These are phyloP conservation scores for Tolypocladium sp. DNA, from an alignment of 2,329 filamentous ascomycete genomes.

Conservation along the genomic window DNA sequence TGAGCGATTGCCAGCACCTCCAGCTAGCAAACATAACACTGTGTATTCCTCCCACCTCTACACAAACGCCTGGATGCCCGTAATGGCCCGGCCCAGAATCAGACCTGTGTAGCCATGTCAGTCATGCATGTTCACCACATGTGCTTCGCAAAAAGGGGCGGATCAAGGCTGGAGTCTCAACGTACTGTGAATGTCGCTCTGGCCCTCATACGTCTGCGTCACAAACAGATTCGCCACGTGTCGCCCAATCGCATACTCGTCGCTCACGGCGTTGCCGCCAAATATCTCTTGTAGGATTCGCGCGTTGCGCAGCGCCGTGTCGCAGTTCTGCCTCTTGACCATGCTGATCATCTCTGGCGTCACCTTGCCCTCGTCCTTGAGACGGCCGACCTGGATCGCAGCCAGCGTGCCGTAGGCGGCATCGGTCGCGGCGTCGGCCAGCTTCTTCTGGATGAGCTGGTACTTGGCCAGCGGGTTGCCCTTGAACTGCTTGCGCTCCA, in stretches of 20 bases:
- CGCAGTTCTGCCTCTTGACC: constrained; percentile 97
- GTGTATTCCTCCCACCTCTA: constrained; percentile 20
- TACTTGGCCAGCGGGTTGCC: constrained; percentile 91
- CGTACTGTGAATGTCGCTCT: constrained; percentile 94
- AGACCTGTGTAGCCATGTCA: constrained; percentile 40
- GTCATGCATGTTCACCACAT: neutral
- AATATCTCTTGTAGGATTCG: constrained; percentile 87
- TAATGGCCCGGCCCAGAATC: constrained; percentile 60
- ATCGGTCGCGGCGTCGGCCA: constrained; percentile 86
- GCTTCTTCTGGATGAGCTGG: constrained; percentile 95
- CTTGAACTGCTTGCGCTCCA: constrained; percentile 95
- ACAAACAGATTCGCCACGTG: constrained; percentile 96
- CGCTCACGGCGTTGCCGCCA: constrained; percentile 94
- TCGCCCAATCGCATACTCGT: constrained; percentile 90
- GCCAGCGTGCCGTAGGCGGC: constrained; percentile 86
- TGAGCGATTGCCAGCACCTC: neutral
- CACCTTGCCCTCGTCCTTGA: constrained; percentile 84
- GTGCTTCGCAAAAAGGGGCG: neutral
- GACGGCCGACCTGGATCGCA: constrained; percentile 77
- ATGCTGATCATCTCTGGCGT: constrained; percentile 94
- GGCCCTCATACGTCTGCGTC: constrained; percentile 95
- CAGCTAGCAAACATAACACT: constrained; percentile 2
- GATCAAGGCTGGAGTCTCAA: constrained; percentile 11
- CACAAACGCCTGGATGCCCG: constrained; percentile 71
- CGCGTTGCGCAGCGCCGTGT: constrained; percentile 72